A percentile compares a stretch with the other conserved stretches of the same genome.
These are phyloP conservation scores for Neopestalotiopsis clavispora DNA, from an alignment of 2,329 filamentous ascomycete genomes.

Conservation along the genomic window DNA sequence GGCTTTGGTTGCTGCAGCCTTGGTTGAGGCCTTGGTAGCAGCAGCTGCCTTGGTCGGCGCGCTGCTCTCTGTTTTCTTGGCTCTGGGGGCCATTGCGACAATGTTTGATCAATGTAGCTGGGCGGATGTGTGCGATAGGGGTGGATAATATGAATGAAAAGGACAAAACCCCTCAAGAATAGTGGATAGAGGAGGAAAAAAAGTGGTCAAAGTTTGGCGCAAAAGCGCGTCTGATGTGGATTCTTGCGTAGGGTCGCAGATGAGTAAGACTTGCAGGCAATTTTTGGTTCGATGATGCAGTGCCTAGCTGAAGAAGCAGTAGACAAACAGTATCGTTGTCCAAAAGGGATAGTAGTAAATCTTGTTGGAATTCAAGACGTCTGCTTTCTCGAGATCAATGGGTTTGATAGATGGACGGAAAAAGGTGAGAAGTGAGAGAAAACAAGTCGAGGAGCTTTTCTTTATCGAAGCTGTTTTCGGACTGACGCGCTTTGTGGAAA, in stretches of 20 bases:
- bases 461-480: constrained; percentile 14
- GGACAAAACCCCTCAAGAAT: constrained; percentile 6
- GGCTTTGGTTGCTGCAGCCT: constrained; percentile 17
- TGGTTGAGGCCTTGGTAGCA: constrained; percentile 22
- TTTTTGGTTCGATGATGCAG: not conserved
- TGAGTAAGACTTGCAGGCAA: constrained; percentile 6
- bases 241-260: not conserved
- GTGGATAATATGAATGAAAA: not conserved
- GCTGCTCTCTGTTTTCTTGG: not conserved
- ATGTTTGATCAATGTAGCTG: not conserved
- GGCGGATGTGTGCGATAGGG: constrained; percentile 3
- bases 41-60: constrained; percentile 11
- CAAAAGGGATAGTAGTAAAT: not conserved
- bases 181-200: not conserved
- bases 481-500: constrained; percentile 13
- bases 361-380: not conserved
- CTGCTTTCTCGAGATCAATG: constrained; percentile 11
- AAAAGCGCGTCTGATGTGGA: not conserved
- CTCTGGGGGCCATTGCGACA: constrained; percentile 25
- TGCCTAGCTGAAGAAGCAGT: not conserved
- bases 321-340: not conserved
- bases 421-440: not conserved
- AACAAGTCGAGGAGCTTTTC: constrained; percentile 3
- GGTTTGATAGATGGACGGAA: not conserved
- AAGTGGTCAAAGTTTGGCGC: not conserved